Evolutionary conservation across 345 rosid genomes (phyloP).

Genomic region (Gossypium mustelinum): DNA sequence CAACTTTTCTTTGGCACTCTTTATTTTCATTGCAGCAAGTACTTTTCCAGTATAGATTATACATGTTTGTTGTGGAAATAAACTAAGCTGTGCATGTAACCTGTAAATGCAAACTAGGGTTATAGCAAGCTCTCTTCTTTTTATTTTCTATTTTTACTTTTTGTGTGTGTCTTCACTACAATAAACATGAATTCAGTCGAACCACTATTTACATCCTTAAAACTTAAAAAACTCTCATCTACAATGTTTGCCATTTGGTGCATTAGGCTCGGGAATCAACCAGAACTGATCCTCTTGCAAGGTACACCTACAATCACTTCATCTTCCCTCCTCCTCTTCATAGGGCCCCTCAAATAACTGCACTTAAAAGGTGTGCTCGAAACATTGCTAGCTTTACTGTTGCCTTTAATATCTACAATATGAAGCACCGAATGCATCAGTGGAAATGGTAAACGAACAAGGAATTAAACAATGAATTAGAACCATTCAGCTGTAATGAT

Average conservation of each 20-base stretch:
- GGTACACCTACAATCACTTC: conserved; percentile 40
- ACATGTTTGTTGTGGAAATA: not conserved
- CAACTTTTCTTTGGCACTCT: too few species aligned
- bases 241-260: not conserved
- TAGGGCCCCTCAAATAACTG: conserved; percentile 23
- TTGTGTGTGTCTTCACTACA: too few species aligned
- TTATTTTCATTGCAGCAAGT: not conserved
- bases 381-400: not conserved
- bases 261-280: not conserved
- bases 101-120: not conserved
- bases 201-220: not conserved
- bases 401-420: conserved; percentile 13
- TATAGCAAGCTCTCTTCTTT: too few species aligned
- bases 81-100: not conserved
- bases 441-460: not conserved
- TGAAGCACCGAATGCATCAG: not conserved
- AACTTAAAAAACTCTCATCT: not conserved
- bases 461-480: too few species aligned
- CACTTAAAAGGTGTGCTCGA: conserved; percentile 29
- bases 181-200: not conserved
- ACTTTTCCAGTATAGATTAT: not conserved
- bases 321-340: conserved; percentile 51
- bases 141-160: too few species aligned
- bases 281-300: conserved; percentile 37
- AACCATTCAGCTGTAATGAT: too few species aligned